Percentiles rank a stretch among this genome's conserved stretches.
Evolutionary conservation across 2,329 filamentous ascomycete species (phyloP).

Genomic region (Chaetomiaceae sp.): DNA sequence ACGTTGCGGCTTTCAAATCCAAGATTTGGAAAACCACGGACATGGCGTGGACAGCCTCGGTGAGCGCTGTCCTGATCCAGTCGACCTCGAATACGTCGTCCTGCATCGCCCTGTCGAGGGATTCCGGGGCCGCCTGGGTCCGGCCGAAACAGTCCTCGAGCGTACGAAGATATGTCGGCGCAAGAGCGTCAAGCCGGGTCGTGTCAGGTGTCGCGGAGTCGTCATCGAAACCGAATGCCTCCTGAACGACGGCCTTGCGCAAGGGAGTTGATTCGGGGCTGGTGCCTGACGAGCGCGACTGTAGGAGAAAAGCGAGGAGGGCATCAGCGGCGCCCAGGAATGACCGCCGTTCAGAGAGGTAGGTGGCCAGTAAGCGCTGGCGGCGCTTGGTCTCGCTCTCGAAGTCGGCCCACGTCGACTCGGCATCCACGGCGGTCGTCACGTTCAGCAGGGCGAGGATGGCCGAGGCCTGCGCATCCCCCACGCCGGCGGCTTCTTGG

Average conservation of each 20-base stretch:
- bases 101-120: slow-evolving; percentile 33
- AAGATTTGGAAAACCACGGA: slow-evolving; percentile 69
- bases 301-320: slow-evolving; percentile 47
- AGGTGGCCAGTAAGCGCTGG: slow-evolving; percentile 64
- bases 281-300: slow-evolving; percentile 29
- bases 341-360: slow-evolving; percentile 66
- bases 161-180: slow-evolving; percentile 46
- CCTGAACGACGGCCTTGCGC: slow-evolving; percentile 20
- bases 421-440: slow-evolving; percentile 45
- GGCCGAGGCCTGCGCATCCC: slow-evolving; percentile 54
- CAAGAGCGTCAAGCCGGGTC: slow-evolving; percentile 39
- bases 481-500: slow-evolving; percentile 66
- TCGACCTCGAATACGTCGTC: slow-evolving; percentile 52
- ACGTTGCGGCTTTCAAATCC: slow-evolving; percentile 50
- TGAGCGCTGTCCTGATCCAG: slow-evolving; percentile 60
- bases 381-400: slow-evolving; percentile 59
- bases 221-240: slow-evolving; percentile 24
- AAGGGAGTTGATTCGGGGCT: slow-evolving; percentile 20
- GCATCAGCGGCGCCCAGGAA: slow-evolving; percentile 62
- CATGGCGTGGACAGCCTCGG: slow-evolving; percentile 69
- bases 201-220: slow-evolving; percentile 11
- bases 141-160: slow-evolving; percentile 46
- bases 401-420: slow-evolving; percentile 55
- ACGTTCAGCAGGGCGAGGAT: slow-evolving; percentile 51
- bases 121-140: slow-evolving; percentile 46